Evolutionary conservation across 2,329 filamentous ascomycete species (phyloP).

Genomic region (Coniochaeta ligniaria): DNA sequence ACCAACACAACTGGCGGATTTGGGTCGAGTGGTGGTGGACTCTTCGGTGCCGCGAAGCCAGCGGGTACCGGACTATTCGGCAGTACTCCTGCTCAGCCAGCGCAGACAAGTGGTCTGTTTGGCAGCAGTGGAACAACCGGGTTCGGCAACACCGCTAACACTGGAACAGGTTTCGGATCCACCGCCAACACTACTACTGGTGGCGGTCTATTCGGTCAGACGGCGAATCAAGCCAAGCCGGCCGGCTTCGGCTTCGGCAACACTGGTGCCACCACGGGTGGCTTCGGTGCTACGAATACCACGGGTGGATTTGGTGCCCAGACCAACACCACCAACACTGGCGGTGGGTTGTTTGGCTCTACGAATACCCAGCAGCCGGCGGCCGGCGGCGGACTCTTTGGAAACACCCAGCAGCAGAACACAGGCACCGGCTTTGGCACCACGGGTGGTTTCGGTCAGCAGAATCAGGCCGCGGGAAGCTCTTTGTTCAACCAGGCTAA

Average conservation of each 20-base stretch:
- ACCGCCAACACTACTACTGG: slow-evolving; percentile 17
- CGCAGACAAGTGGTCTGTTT: slow-evolving; percentile 25
- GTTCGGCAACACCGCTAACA: slow-evolving; percentile 12
- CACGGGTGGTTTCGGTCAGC: not conserved
- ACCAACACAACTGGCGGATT: slow-evolving; percentile 32
- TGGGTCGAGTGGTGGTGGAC: slow-evolving; percentile 31
- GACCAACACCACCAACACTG: slow-evolving; percentile 16
- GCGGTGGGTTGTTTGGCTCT: slow-evolving; percentile 36
- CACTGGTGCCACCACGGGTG: slow-evolving; percentile 8
- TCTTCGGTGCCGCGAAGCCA: slow-evolving; percentile 30
- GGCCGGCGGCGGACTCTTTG: slow-evolving; percentile 16
- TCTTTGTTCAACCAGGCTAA: slow-evolving; percentile 1
- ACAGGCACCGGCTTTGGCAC: not conserved
- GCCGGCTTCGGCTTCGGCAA: slow-evolving; percentile 13
- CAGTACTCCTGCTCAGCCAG: slow-evolving; percentile 11
- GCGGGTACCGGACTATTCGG: slow-evolving; percentile 24
- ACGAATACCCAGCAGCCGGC: slow-evolving; percentile 19
- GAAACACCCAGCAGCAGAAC: slow-evolving; percentile 15
- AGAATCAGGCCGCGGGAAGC: not conserved
- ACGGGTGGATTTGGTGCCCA: slow-evolving; percentile 24
- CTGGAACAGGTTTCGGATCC: slow-evolving; percentile 21
- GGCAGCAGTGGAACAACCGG: slow-evolving; percentile 14
- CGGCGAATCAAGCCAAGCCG: slow-evolving; percentile 14
- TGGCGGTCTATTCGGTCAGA: slow-evolving; percentile 20
- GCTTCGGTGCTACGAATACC: slow-evolving; percentile 24